Conservation (phyloP, 129 eudicot genomes). For the Cynara cardunculus region DNA sequence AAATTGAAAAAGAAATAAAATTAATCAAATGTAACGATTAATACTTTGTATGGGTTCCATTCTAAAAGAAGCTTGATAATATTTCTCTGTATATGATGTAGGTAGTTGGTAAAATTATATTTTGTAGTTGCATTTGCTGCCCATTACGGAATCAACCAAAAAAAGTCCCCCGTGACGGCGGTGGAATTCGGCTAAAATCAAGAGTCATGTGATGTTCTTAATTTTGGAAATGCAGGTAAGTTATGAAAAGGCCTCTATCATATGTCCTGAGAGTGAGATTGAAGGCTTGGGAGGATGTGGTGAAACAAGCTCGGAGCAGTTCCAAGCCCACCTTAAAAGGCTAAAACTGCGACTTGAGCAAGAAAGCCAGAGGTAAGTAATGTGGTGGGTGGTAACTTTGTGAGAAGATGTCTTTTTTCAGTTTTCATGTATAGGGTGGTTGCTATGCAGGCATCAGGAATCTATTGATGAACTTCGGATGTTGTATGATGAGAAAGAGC, state of each 20-base stretch:
- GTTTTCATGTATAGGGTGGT: background rate
- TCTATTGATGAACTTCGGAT: slow-evolving; percentile 79
- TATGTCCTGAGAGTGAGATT: slow-evolving; percentile 84
- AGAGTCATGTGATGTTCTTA: no score
- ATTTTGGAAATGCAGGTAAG: slow-evolving; percentile 45
- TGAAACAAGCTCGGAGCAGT: slow-evolving; percentile 62
- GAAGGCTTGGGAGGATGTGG: slow-evolving; percentile 63
- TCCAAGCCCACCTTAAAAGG: slow-evolving; percentile 60
- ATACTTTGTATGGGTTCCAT: no score
- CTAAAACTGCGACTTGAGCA: slow-evolving; percentile 55
- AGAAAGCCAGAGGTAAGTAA: slow-evolving; percentile 62
- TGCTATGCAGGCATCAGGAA: slow-evolving; percentile 54
- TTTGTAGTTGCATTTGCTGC: no score
- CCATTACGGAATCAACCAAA: no score
- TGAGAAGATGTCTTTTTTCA: no score
- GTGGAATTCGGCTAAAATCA: no score
- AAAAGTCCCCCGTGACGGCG: no score
- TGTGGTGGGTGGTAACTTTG: background rate
- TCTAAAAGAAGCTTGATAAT: no score
- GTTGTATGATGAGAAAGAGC: slow-evolving; percentile 63
- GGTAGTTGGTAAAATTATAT: no score
- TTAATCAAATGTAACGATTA: no score
- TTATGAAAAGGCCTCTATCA: slow-evolving; percentile 65
- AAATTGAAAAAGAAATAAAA: no score
- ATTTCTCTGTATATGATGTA: no score